These are phyloP conservation scores for Taphrina betulina DNA, from an alignment of 1,139 yeast species.

Conservation along the genomic window DNA sequence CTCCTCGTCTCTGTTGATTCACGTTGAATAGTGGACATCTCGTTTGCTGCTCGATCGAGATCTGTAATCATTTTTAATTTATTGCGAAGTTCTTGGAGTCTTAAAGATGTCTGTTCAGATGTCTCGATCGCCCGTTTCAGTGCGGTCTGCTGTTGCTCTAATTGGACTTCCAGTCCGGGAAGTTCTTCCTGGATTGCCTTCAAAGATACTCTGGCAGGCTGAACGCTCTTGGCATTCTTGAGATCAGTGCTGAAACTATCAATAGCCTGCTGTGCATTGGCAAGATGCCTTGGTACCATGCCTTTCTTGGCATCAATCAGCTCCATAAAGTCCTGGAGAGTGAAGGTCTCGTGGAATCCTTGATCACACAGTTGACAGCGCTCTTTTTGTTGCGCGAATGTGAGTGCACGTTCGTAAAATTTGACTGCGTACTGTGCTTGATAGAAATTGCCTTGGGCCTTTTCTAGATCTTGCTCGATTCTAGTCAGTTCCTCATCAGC, in stretches of 20 bases:
- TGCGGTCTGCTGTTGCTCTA: conserved; percentile 1
- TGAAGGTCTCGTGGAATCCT: conserved; percentile 27
- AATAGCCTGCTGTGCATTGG: conserved; percentile 13
- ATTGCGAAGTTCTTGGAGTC: neutral
- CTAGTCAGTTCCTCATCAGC: conserved; percentile 26
- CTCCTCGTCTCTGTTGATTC: conserved; percentile 39
- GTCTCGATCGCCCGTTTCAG: neutral
- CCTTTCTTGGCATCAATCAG: conserved; percentile 3
- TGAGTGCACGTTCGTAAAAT: conserved; percentile 34
- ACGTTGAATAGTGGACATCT: conserved; percentile 39
- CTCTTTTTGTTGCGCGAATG: conserved; percentile 30
- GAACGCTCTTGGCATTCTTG: neutral
- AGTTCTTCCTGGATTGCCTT: neutral
- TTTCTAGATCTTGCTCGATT: conserved; percentile 26
- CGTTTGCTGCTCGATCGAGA: conserved; percentile 47
- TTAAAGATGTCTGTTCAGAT: neutral
- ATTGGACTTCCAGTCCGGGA: neutral
- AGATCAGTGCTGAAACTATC: neutral
- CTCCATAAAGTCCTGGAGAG: neutral
- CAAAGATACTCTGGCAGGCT: neutral
- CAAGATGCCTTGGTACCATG: conserved; percentile 7
- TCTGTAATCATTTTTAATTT: conserved; percentile 40
- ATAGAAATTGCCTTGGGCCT: conserved; percentile 24
- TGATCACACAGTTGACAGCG: conserved; percentile 37
- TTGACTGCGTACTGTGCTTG: conserved; percentile 34